A percentile compares a stretch with the other conserved stretches of the same genome.
These are phyloP conservation scores for Alternaria conjuncta DNA, from an alignment of 2,329 filamentous ascomycete genomes.

Conservation along the genomic window DNA sequence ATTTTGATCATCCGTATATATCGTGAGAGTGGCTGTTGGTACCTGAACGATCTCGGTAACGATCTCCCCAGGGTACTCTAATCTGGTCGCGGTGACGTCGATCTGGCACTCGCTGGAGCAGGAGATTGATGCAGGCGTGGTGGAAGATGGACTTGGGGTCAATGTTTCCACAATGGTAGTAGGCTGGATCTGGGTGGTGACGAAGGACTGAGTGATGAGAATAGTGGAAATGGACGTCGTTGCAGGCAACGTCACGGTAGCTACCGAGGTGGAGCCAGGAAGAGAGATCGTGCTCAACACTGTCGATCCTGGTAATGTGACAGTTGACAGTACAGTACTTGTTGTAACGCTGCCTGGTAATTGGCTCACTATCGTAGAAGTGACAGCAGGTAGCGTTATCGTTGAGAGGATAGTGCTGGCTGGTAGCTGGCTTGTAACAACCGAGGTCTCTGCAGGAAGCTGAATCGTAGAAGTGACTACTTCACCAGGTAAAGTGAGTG, in stretches of 20 bases:
- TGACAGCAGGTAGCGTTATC: slow-evolving; percentile 17
- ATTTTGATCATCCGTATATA: slow-evolving; percentile 24
- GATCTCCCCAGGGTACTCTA: slow-evolving; percentile 39
- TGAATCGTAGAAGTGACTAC: slow-evolving; percentile 24
- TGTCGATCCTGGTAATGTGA: slow-evolving; percentile 19
- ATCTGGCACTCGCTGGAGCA: slow-evolving; percentile 41
- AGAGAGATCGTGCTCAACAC: slow-evolving; percentile 12
- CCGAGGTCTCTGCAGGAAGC: slow-evolving; percentile 16
- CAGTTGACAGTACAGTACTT: slow-evolving; percentile 27
- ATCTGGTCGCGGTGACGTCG: slow-evolving; percentile 37
- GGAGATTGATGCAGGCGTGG: slow-evolving; percentile 22
- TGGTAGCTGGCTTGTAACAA: slow-evolving; percentile 15
- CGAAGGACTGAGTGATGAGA: slow-evolving; percentile 22
- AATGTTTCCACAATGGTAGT: slow-evolving; percentile 33
- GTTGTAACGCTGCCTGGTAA: slow-evolving; percentile 26
- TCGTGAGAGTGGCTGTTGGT: slow-evolving; percentile 30
- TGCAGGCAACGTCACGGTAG: slow-evolving; percentile 36
- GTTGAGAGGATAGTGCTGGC: slow-evolving; percentile 14
- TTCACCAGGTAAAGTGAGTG: slow-evolving; percentile 20
- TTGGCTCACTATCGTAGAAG: slow-evolving; percentile 6
- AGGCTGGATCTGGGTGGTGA: slow-evolving; percentile 24
- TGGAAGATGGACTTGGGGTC: slow-evolving; percentile 21
- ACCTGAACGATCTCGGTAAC: slow-evolving; percentile 18
- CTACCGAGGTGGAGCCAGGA: slow-evolving; percentile 11
- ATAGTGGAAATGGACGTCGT: slow-evolving; percentile 28